Evolutionary conservation across 257 asterid species (phyloP).

Genomic region (Penstemon eatonii): DNA sequence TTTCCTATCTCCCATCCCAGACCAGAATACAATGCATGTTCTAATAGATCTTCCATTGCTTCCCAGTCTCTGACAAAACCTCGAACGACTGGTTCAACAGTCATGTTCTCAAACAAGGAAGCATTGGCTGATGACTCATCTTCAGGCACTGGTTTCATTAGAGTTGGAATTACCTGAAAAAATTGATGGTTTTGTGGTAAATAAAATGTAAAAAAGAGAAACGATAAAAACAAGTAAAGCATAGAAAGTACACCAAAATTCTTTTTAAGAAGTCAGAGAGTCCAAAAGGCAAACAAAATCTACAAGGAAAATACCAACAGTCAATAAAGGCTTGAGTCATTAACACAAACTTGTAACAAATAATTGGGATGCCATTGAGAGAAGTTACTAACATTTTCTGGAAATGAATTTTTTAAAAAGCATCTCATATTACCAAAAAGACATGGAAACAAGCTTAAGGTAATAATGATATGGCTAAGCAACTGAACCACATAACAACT

Average conservation of each 20-base stretch:
- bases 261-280: slow-evolving; percentile 7
- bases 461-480: slow-evolving; percentile 4
- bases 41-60: slow-evolving; percentile 90
- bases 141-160: slow-evolving; percentile 76
- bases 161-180: slow-evolving; percentile 71
- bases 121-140: slow-evolving; percentile 55
- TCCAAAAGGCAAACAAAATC: slow-evolving; percentile 4
- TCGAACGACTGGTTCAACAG: slow-evolving; percentile 79
- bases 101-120: slow-evolving; percentile 50
- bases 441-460: slow-evolving; percentile 13
- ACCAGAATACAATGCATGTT: slow-evolving; percentile 72
- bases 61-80: slow-evolving; percentile 94
- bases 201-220: not conserved
- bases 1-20: slow-evolving; percentile 98
- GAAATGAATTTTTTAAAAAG: not conserved
- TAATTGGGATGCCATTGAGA: not conserved
- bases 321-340: slow-evolving; percentile 14
- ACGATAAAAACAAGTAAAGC: not conserved
- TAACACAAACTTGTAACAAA: not conserved
- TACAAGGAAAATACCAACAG: slow-evolving; percentile 5
- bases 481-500: slow-evolving; percentile 1
- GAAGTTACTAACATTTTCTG: not conserved
- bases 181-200: slow-evolving; percentile 19
- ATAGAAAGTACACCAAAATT: not conserved
- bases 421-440: not conserved